Evolutionary conservation across 1,284 basidiomycete genomes (phyloP).

Genomic region (Fomes fomentarius): DNA sequence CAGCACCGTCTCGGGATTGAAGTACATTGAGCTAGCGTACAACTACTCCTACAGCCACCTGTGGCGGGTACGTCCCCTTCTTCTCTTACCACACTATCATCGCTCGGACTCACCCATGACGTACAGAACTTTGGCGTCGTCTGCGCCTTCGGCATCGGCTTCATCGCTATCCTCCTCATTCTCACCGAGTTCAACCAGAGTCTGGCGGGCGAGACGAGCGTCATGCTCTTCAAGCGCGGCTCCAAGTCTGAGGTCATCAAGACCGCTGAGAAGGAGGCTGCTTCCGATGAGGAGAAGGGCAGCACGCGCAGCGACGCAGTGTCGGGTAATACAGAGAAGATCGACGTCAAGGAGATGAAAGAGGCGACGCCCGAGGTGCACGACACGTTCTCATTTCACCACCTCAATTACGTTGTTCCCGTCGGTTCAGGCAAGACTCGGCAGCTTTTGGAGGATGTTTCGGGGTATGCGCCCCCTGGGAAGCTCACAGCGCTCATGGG

Average conservation of each 20-base stretch:
- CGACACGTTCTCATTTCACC: constrained; percentile 67
- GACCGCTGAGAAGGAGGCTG: constrained; percentile 26
- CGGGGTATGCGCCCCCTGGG: constrained; percentile 83
- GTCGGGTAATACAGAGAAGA: too few relatives aligned
- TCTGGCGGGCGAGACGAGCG: constrained; percentile 34
- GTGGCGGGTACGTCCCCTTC: constrained; percentile 69
- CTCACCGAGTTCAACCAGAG: constrained; percentile 53
- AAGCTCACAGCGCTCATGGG: constrained; percentile 82
- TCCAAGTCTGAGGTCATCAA: constrained; percentile 25
- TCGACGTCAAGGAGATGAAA: constrained; percentile 22
- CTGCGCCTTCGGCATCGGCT: constrained; percentile 52
- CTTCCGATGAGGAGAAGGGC: constrained; percentile 35
- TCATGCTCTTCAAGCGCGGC: constrained; percentile 48
- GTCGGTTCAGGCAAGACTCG: constrained; percentile 57
- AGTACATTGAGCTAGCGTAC: constrained; percentile 63
- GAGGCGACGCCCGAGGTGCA: constrained; percentile 32
- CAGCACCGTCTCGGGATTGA: constrained; percentile 48
- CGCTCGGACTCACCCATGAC: constrained; percentile 7
- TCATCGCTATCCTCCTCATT: constrained; percentile 50
- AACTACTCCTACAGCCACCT: constrained; percentile 62
- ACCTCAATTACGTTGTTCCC: constrained; percentile 64
- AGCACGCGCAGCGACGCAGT: background rate
- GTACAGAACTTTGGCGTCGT: constrained; percentile 59
- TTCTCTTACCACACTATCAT: too few relatives aligned
- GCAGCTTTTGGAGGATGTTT: constrained; percentile 76